phyloP scores from a whole-genome alignment of 164 flowering plant genomes.

The Akebia trifoliata region DNA sequence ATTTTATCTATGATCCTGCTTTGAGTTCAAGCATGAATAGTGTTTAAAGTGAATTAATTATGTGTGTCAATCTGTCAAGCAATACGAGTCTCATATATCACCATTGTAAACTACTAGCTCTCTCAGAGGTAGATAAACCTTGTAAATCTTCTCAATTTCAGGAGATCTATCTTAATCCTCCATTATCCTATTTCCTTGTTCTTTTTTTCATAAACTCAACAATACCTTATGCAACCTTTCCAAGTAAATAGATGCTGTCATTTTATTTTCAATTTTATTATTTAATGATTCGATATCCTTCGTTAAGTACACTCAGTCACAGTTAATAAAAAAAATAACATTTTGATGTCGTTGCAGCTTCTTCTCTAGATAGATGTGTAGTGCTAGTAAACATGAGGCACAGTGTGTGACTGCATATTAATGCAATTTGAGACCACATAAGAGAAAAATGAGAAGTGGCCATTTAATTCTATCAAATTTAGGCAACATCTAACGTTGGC shows the following conservation, averaged over 20 bases:
- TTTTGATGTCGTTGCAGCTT: neutral
- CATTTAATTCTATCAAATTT: neutral
- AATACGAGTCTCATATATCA: conserved; percentile 85
- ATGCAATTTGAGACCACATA: neutral
- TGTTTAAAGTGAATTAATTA: too few relatives aligned
- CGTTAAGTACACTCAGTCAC: neutral
- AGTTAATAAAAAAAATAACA: neutral
- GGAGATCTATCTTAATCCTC: too few relatives aligned
- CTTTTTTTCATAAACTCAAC: neutral
- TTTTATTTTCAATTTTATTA: neutral
- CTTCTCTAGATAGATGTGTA: neutral
- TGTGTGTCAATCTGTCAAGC: too few relatives aligned
- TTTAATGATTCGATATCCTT: neutral
- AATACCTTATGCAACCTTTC: neutral
- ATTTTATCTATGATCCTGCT: neutral
- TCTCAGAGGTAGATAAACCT: conserved; percentile 78
- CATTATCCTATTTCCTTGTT: neutral
- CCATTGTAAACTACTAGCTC: too few relatives aligned
- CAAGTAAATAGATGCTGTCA: neutral
- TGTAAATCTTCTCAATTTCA: conserved; percentile 40
- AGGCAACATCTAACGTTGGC: neutral
- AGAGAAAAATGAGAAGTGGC: neutral
- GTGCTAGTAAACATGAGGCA: neutral
- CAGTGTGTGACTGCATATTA: too few relatives aligned
- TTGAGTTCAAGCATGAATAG: neutral